Evolutionary conservation across 305 asterid genomes (phyloP), one percentile per base, ranked within the genome.

Genomic region (Withania somnifera): DNA sequence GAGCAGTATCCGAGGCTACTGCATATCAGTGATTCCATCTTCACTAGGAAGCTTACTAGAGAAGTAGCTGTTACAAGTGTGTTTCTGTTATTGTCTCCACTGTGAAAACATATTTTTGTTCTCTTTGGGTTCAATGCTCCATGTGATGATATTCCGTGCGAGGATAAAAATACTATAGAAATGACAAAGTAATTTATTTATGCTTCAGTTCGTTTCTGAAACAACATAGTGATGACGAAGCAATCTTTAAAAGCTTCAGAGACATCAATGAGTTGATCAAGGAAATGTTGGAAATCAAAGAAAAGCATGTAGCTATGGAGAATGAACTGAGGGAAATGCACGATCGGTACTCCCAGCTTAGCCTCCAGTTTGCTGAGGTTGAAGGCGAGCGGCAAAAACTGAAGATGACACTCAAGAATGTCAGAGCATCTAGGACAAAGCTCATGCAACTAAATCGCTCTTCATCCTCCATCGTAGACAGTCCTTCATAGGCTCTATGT

Each of bases 351-450:
- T 95, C 99, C 63, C 91, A 85, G 77, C 89, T 97, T 42, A 97
- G 99, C 90, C 97, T 97, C 85, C 96, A 92, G 85, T 94, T 95
- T 61, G 99, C 99, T 0, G 99, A 95, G 90, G 98, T 97, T 53
- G 98, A 97, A 92, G 99, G 99, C 30, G 99, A 97, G 85, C 79
- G 97, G 54, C 98, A 97, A 87, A 93, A 95, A 83, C 95, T 97
- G 83, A 91, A 84, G 92, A 95, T 95, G 97, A 92, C 94, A 0
- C 91, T 93, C 38, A 95, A 92, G 90, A 94, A 90, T 47, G 89
- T 91, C 20, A 88, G 98, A 13, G 28, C 93, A 36, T 89, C 97
- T 38, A 89, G 85, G 86, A 76, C 80, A 0, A 92, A 91, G 78
- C 83, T 89, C 11, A 67, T 67, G n/a, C 81, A 89, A 57, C 73